phyloP scores from a whole-genome alignment of 1,284 basidiomycete species.

The Austropuccinia psidii region DNA sequence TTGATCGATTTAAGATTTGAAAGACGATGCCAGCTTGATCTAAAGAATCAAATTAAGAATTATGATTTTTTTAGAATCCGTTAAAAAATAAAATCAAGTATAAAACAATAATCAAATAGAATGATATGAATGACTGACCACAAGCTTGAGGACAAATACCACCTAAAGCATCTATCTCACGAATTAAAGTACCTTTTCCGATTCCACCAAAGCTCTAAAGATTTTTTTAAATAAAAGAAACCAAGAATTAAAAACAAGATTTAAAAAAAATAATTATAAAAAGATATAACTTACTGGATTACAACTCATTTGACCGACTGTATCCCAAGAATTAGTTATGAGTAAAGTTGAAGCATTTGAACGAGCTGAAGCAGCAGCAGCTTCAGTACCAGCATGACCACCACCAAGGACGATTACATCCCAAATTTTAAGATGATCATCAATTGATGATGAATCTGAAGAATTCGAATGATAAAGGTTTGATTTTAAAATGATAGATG shows the following conservation, averaged over 20 bases:
- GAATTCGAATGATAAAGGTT: too few relatives aligned
- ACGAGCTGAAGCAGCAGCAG: constrained; percentile 72
- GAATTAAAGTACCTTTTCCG: constrained; percentile 77
- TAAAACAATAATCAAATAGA: background rate
- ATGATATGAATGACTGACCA: constrained; percentile 51
- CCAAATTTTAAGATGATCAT: background rate
- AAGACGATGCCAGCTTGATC: constrained; percentile 82
- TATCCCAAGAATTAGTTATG: constrained; percentile 68
- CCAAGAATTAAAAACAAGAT: too few relatives aligned
- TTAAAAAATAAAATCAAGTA: too few relatives aligned
- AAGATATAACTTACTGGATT: constrained; percentile 56
- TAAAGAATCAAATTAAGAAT: constrained; percentile 44
- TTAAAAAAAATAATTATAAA: too few relatives aligned
- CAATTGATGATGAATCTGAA: too few relatives aligned
- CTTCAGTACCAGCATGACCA: constrained; percentile 84
- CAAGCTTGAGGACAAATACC: constrained; percentile 68
- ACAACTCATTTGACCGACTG: constrained; percentile 78
- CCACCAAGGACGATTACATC: constrained; percentile 80
- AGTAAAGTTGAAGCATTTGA: constrained; percentile 70
- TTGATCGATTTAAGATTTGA: constrained; percentile 72
- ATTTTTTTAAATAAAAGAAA: background rate
- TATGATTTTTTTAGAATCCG: background rate
- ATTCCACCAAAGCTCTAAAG: constrained; percentile 52
- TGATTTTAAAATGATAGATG: too few relatives aligned
- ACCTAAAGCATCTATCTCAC: constrained; percentile 79